phyloP scores from a whole-genome alignment of 2,329 filamentous ascomycete species.

The Spiromastix sp. region DNA sequence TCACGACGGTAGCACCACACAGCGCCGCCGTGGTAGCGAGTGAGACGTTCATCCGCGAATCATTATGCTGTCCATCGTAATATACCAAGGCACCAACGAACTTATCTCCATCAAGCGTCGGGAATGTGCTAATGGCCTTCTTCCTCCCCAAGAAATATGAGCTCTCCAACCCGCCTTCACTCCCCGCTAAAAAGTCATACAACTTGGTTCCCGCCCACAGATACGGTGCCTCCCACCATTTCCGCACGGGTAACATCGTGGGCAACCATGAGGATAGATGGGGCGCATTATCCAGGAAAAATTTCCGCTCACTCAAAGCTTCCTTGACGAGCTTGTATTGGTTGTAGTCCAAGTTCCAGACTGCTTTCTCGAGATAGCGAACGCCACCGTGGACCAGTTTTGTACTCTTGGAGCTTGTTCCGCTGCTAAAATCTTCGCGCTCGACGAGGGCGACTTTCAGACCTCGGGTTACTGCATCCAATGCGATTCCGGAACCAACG shows the following conservation, averaged over 20 bases:
- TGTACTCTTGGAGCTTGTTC: slow-evolving; percentile 78
- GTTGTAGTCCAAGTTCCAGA: slow-evolving; percentile 75
- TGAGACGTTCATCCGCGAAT: slow-evolving; percentile 85
- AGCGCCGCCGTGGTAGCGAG: slow-evolving; percentile 81
- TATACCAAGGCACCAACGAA: slow-evolving; percentile 77
- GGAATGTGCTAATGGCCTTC: slow-evolving; percentile 77
- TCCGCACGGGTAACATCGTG: slow-evolving; percentile 72
- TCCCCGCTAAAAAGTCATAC: slow-evolving; percentile 76
- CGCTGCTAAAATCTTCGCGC: slow-evolving; percentile 70
- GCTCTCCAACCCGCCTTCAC: slow-evolving; percentile 75
- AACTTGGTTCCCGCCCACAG: slow-evolving; percentile 64
- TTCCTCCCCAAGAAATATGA: slow-evolving; percentile 82
- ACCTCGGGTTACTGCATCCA: slow-evolving; percentile 69
- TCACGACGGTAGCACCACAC: slow-evolving; percentile 72
- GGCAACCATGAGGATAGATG: slow-evolving; percentile 73
- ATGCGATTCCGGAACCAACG: slow-evolving; percentile 68
- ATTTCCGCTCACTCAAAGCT: slow-evolving; percentile 70
- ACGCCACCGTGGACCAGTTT: slow-evolving; percentile 81
- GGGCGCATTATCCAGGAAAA: slow-evolving; percentile 72
- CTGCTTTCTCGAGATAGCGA: slow-evolving; percentile 74
- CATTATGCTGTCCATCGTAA: slow-evolving; percentile 86
- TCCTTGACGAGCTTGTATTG: slow-evolving; percentile 72
- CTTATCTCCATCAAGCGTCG: slow-evolving; percentile 73
- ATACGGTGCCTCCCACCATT: slow-evolving; percentile 74
- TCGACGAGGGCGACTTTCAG: slow-evolving; percentile 73